Conservation (phyloP, 192 early-diverging fungal species). For the Chytriomyces sp. region DNA sequence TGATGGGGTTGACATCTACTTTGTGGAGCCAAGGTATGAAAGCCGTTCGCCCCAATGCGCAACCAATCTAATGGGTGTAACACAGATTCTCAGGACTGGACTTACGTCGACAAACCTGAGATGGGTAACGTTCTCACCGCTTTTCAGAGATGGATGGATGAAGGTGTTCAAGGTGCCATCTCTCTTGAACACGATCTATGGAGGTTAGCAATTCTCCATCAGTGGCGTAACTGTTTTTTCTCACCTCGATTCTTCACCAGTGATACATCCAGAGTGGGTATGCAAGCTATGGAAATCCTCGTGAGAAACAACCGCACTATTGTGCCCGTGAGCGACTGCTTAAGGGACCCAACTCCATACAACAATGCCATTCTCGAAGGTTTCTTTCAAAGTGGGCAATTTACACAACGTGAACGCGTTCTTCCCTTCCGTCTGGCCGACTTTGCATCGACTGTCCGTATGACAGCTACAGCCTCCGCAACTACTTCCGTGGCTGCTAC, state of each 20-base stretch:
- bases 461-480: not conserved
- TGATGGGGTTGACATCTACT: conserved; percentile 53
- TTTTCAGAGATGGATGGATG: conserved; percentile 7
- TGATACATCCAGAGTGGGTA: not conserved
- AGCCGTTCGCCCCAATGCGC: no score
- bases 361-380: not conserved
- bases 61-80: no score
- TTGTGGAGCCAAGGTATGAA: conserved; percentile 38
- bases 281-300: not conserved
- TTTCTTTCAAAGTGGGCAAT: conserved; percentile 4
- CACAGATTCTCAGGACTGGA: conserved; percentile 42
- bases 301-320: not conserved
- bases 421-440: not conserved
- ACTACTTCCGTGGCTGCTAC: not conserved
- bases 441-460: not conserved
- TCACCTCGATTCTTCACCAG: not conserved
- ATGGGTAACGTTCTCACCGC: not conserved
- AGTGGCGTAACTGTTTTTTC: no score
- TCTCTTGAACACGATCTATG: conserved; percentile 5
- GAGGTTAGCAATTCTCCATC: not conserved
- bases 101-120: not conserved
- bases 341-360: not conserved
- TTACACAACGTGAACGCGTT: not conserved
- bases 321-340: not conserved
- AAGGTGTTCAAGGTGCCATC: not conserved